Conservation (phyloP, 2,329 filamentous ascomycete genomes). For the Ascochyta fabae region DNA sequence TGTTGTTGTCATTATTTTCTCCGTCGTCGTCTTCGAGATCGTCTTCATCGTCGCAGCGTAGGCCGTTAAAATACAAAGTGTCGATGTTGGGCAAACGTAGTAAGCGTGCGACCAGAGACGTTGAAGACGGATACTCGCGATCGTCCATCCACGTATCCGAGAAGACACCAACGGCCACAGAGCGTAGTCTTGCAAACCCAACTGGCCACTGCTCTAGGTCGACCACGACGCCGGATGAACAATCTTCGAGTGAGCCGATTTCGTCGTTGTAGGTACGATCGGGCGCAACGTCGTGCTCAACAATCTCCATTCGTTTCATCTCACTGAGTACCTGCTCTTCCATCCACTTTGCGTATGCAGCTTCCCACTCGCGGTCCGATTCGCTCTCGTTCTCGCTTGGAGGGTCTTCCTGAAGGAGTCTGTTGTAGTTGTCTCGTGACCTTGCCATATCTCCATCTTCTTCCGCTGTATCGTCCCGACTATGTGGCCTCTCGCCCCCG, state of each 20-base stretch:
- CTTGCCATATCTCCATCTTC: neutral
- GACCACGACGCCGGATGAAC: too few species aligned
- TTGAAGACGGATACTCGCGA: neutral
- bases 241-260: too few species aligned
- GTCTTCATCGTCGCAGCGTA: neutral
- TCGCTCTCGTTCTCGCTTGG: neutral
- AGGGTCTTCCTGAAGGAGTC: neutral
- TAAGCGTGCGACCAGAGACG: neutral
- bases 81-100: neutral
- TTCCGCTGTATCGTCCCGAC: neutral
- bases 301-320: neutral
- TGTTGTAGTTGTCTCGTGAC: too few species aligned
- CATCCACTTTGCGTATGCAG: neutral
- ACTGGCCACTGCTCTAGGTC: neutral
- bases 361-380: neutral
- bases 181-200: neutral
- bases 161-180: neutral
- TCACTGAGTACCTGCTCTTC: neutral
- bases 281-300: neutral
- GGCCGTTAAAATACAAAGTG: slow-evolving; percentile 2
- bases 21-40: neutral
- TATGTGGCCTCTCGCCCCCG: too few species aligned
- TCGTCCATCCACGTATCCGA: slow-evolving; percentile 8
- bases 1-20: neutral
- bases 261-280: too few species aligned